Conservation (phyloP, 2,329 filamentous ascomycete species). For the Epichloe coenophiala region DNA sequence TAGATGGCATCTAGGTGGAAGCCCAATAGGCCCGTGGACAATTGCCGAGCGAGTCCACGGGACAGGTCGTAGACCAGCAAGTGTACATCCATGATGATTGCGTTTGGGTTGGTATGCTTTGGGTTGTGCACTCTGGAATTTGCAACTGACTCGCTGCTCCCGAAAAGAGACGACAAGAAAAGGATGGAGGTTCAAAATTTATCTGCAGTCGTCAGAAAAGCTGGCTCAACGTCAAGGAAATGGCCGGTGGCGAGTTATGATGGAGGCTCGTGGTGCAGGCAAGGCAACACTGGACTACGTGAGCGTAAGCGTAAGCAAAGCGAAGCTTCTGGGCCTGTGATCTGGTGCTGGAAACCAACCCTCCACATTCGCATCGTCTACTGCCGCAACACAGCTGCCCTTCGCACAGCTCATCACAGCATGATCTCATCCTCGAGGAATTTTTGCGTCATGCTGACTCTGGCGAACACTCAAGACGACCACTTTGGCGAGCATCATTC, state of each 20-base stretch:
- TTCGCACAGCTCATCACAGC: no score
- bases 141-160: no score
- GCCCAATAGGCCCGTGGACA: slow-evolving; percentile 39
- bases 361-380: neutral
- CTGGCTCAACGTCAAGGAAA: no score
- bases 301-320: neutral
- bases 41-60: slow-evolving; percentile 38
- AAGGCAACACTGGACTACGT: neutral
- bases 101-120: neutral
- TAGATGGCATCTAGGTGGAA: slow-evolving; percentile 80
- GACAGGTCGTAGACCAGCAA: slow-evolving; percentile 72
- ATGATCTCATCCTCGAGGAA: no score
- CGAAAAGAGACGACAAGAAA: neutral
- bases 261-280: neutral
- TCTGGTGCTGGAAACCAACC: neutral
- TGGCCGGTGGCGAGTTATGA: no score
- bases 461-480: no score
- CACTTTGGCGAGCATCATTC: no score
- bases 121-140: neutral
- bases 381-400: no score
- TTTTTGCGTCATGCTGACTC: no score
- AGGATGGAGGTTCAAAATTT: no score
- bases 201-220: neutral
- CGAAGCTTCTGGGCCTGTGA: neutral
- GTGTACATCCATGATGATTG: slow-evolving; percentile 52